Base-by-base conservation (phyloP, 306 rosid species). In the Alnus glutinosa region DNA sequence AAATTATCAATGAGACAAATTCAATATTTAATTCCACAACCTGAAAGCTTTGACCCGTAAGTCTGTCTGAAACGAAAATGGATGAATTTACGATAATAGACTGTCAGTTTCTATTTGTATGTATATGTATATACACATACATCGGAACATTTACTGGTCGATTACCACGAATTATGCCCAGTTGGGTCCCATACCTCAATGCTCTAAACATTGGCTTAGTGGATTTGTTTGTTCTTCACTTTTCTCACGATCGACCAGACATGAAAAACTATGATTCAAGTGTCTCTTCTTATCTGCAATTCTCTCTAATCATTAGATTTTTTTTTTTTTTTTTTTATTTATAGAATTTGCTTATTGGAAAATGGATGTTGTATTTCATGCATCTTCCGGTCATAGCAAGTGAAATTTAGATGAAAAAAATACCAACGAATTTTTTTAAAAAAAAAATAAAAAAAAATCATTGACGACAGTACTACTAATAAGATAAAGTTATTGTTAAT, bases 21-120 rank as follows among this genome's bases (percentile, higher is more conserved):
- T 81, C 85, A 72, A 34, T 79, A 84, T 87, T 87, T 78, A 85
- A 92, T 87, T 88, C 83, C 74, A 87, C 77, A 78, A 75, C 78
- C 82, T 73, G 70, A 89, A 85, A 84, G 93, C 82, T 87, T 92
- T 92, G 98, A 89, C 97, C 93, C 97, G 89, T 91, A 88, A 78
- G 87, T 89, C 92, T 88, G 94, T 89, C 92, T 78, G 82, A 80
- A 81, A 83, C 84, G 88, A 83, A 84, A 81, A 77, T 51, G 81
- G 75, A 87, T 84, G 82, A 84, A 81, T 78, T 85, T 83, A 76
- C 86, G 89, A 30, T 73, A 76, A 77, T 73, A 63, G 61, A 77
- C 55, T 70, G 76, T 78, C 77, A 76, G 74, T 68, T 67, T 2
- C 64, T 70, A 19, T 8, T 74, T 61, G 2, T n/a, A 14, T 58